Conservation (phyloP, 2,329 filamentous ascomycete genomes). For the Clonostachys rosea region DNA sequence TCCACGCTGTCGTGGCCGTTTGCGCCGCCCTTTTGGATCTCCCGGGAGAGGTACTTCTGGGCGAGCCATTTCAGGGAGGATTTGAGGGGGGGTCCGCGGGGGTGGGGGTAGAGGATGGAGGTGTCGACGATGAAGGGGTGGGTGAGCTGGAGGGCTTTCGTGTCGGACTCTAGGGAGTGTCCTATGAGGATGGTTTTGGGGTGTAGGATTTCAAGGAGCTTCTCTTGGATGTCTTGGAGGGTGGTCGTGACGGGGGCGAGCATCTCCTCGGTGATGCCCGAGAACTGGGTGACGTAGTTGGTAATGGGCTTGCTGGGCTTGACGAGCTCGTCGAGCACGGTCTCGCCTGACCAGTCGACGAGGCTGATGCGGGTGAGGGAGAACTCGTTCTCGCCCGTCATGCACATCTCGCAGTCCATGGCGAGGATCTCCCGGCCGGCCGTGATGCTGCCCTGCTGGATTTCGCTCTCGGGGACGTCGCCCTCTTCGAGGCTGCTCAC, state of each 20-base stretch:
- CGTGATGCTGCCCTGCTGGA: slow-evolving; percentile 78
- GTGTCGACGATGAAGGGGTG: slow-evolving; percentile 96
- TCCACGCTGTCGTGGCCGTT: slow-evolving; percentile 87
- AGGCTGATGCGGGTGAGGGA: slow-evolving; percentile 88
- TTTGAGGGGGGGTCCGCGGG: slow-evolving; percentile 83
- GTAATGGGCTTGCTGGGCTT: slow-evolving; percentile 84
- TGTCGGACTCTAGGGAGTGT: slow-evolving; percentile 78
- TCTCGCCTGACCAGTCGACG: slow-evolving; percentile 77
- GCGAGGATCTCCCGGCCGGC: slow-evolving; percentile 75
- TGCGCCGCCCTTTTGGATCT: slow-evolving; percentile 79
- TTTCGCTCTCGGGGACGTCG: slow-evolving; percentile 60
- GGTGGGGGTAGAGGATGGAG: slow-evolving; percentile 83
- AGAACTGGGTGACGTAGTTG: slow-evolving; percentile 88
- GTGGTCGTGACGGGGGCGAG: slow-evolving; percentile 80
- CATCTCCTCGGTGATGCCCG: slow-evolving; percentile 86
- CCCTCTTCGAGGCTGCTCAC: slow-evolving; percentile 65
- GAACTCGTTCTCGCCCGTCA: slow-evolving; percentile 73
- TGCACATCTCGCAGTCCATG: slow-evolving; percentile 97
- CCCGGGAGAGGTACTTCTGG: slow-evolving; percentile 77
- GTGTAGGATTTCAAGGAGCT: slow-evolving; percentile 67
- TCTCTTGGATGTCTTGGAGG: slow-evolving; percentile 74
- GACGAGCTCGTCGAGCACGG: slow-evolving; percentile 85
- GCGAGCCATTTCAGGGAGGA: slow-evolving; percentile 86
- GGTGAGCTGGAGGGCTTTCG: slow-evolving; percentile 77
- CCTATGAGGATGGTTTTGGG: slow-evolving; percentile 72